phyloP scores from a whole-genome alignment of 2,329 filamentous ascomycete species.

The Ceratocystis diversiconidia region DNA sequence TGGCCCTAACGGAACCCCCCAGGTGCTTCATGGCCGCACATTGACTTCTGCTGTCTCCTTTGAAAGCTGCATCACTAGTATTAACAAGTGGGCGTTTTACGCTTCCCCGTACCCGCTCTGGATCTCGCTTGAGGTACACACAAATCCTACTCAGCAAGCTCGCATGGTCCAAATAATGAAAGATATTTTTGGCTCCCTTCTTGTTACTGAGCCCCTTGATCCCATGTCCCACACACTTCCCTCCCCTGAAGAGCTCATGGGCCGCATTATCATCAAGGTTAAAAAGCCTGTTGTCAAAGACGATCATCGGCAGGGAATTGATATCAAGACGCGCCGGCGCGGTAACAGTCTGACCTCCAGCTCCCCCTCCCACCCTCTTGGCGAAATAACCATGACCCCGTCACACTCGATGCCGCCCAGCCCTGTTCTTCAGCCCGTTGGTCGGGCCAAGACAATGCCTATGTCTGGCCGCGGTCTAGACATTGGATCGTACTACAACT shows the following conservation, averaged over 20 bases:
- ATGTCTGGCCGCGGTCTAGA: not conserved
- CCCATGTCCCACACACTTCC: conserved; percentile 56
- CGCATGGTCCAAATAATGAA: conserved; percentile 85
- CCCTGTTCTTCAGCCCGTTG: conserved; percentile 34
- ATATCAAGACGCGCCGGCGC: conserved; percentile 35
- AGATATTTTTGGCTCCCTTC: conserved; percentile 63
- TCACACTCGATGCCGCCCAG: conserved; percentile 40
- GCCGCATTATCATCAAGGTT: conserved; percentile 83
- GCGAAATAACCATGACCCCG: conserved; percentile 37
- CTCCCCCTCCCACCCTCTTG: conserved; percentile 39
- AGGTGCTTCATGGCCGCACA: conserved; percentile 82
- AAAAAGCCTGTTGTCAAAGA: conserved; percentile 53
- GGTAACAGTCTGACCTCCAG: conserved; percentile 67
- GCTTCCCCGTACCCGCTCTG: conserved; percentile 80
- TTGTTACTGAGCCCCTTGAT: conserved; percentile 64
- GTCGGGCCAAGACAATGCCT: conserved; percentile 2
- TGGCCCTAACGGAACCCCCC: conserved; percentile 69
- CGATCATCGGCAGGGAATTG: conserved; percentile 25
- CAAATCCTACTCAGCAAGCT: conserved; percentile 65
- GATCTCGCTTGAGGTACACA: conserved; percentile 92
- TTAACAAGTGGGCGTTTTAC: conserved; percentile 87
- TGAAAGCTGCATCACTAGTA: conserved; percentile 78
- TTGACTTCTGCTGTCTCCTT: conserved; percentile 83
- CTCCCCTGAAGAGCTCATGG: conserved; percentile 70
- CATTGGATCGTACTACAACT: conserved; percentile 33